Evolutionary conservation across 2,329 filamentous ascomycete species (phyloP).

Genomic region (Diaporthe ilicicola): DNA sequence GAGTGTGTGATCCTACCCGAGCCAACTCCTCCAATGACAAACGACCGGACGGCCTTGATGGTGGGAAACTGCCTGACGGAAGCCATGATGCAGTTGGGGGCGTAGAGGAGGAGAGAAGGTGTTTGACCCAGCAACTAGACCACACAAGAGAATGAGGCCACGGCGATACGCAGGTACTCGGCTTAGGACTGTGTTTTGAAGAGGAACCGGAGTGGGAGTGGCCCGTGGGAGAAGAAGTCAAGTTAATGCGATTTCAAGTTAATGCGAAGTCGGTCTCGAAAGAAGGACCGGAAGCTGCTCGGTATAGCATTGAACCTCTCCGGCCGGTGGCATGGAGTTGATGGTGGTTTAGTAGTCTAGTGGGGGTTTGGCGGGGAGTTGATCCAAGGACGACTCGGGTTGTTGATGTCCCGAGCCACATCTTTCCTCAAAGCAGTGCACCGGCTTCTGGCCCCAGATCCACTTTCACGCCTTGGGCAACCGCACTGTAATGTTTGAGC

Average conservation of each 20-base stretch:
- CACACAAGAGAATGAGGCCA: background rate
- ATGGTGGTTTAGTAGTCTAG: conserved; percentile 22
- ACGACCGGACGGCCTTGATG: conserved; percentile 79
- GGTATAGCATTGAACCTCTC: background rate
- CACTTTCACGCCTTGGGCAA: background rate
- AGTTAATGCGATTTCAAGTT: background rate
- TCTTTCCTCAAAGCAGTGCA: background rate
- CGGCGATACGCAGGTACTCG: too few relatives aligned
- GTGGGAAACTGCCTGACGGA: conserved; percentile 70
- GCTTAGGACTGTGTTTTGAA: background rate
- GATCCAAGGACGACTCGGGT: conserved; percentile 11
- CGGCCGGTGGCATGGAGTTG: conserved; percentile 13
- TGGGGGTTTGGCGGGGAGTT: conserved; percentile 24
- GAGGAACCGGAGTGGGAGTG: background rate
- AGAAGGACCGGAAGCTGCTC: conserved; percentile 6
- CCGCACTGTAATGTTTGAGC: too few relatives aligned
- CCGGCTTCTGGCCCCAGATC: background rate
- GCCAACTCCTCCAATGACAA: conserved; percentile 71
- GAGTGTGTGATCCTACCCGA: conserved; percentile 52
- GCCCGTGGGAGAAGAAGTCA: conserved; percentile 2
- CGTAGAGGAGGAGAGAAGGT: background rate
- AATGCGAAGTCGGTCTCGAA: background rate
- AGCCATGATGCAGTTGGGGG: conserved; percentile 48
- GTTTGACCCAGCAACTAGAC: background rate
- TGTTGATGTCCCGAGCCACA: conserved; percentile 29